Evolutionary conservation across 768 basidiomycete species (phyloP).

Genomic region (Termitomyces sp.): DNA sequence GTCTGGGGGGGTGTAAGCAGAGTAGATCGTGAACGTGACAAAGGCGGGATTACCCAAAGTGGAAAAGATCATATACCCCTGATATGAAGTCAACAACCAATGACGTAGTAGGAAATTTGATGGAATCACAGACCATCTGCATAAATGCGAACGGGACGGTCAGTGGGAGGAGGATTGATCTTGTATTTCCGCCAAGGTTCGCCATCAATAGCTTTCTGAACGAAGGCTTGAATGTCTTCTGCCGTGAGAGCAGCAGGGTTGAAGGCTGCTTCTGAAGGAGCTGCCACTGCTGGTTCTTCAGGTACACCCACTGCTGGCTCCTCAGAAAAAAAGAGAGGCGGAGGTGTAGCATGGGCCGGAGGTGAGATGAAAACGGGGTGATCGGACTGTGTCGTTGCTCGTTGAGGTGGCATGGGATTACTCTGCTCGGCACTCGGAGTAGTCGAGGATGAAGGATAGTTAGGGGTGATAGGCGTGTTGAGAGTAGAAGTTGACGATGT

Average conservation of each 20-base stretch:
- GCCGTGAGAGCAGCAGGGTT: constrained; percentile 65
- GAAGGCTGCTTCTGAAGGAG: constrained; percentile 37
- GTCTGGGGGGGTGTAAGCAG: constrained; percentile 43
- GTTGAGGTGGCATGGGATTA: constrained; percentile 18
- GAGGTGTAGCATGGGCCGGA: constrained; percentile 22
- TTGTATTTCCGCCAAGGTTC: constrained; percentile 65
- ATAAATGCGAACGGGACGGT: constrained; percentile 83
- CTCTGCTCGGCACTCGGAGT: constrained; percentile 21
- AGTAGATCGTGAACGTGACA: not conserved
- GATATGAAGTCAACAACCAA: constrained; percentile 19
- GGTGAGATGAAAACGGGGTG: constrained; percentile 32
- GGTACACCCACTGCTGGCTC: constrained; percentile 40
- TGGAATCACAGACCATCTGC: constrained; percentile 71
- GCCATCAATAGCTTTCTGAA: constrained; percentile 73
- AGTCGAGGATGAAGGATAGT: constrained; percentile 19
- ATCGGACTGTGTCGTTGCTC: constrained; percentile 18
- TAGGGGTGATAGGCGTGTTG: constrained; percentile 35
- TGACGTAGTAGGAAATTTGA: constrained; percentile 23
- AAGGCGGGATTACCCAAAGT: constrained; percentile 69
- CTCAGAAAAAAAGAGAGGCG: constrained; percentile 27
- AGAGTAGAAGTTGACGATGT: constrained; percentile 54
- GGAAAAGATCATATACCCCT: constrained; percentile 97
- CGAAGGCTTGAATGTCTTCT: constrained; percentile 79
- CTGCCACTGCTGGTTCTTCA: constrained; percentile 40
- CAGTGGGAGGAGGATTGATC: constrained; percentile 80